Evolutionary conservation across 768 basidiomycete species (phyloP).

Genomic region (Termitomyces sp.): DNA sequence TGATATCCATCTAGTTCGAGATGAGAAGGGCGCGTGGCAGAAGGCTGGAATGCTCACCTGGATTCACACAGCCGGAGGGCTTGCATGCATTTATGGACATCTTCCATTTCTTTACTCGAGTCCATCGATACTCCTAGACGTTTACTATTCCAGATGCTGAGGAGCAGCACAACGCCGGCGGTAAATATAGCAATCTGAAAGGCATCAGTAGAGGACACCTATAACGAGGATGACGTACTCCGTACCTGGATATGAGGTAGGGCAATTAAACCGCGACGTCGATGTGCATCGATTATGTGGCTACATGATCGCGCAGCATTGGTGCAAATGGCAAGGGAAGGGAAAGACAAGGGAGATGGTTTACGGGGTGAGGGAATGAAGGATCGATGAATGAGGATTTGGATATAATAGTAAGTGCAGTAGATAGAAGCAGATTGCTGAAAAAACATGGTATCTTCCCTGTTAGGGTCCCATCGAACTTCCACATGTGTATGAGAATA

Average conservation of each 20-base stretch:
- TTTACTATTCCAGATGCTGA: conserved; percentile 65
- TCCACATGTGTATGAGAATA: not conserved
- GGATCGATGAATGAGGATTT: conserved; percentile 74
- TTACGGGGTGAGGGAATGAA: conserved; percentile 62
- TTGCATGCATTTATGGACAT: conserved; percentile 61
- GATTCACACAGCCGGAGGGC: conserved; percentile 37
- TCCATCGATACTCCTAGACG: conserved; percentile 43
- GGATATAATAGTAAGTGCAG: conserved; percentile 46
- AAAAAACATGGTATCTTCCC: conserved; percentile 39
- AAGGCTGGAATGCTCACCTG: conserved; percentile 15
- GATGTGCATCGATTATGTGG: conserved; percentile 67
- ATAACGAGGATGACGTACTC: conserved; percentile 5
- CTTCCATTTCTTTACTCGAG: conserved; percentile 50
- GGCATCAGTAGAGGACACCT: not conserved
- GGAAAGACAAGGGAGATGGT: conserved; percentile 45
- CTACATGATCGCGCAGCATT: conserved; percentile 77
- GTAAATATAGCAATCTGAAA: conserved; percentile 36
- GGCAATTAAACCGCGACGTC: conserved; percentile 26
- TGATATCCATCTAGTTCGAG: conserved; percentile 28
- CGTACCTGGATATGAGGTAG: conserved; percentile 31
- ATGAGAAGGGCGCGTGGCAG: not conserved
- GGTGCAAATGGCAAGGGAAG: conserved; percentile 71
- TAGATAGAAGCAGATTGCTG: conserved; percentile 59
- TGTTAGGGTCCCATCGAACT: conserved; percentile 53
- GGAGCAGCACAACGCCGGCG: conserved; percentile 51